Evolutionary conservation across 768 basidiomycete species (phyloP), one percentile per base, ranked within the genome.

Genomic region (Dictyophora rubrovolvata): DNA sequence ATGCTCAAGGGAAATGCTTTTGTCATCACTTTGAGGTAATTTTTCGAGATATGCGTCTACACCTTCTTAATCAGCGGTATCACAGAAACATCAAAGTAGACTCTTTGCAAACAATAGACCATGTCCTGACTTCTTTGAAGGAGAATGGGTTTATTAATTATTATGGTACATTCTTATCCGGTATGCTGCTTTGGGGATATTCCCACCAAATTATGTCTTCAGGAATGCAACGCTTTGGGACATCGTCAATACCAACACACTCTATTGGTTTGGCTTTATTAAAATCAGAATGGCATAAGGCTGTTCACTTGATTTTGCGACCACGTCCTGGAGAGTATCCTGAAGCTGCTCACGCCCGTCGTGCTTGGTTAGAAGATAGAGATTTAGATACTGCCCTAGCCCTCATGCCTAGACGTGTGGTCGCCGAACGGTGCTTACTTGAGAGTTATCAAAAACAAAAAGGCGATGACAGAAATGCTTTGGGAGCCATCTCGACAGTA

Each of bases 151-250:
- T 98, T 72, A 91, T 99, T 69, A 99, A 99, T 69, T 99, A 97
- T 68, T 99, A 96, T 68, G 94, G 93, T 90, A 71, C 59, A 66
- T 48, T 48, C 33, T 59, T 18, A 7, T 2, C 9, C 35, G 21
- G 47, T 42, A 42, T 12, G 10, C 11, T 16, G 17, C 51, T 53
- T 22, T 34, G 2, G 10, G 5, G 23, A 22, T 22, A 23, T n/a
- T 55, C 11, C 11, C 16, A 21, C 14, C 6, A 28, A 12, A 7
- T 17, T 47, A 21, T 56, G n/a, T 4, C 48, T 18, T 59, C 58
- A 89, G 93, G 95, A 49, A 98, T 99, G 95, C 96, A 99, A 67
- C 87, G 96, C 11, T 99, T 99, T 72, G 96, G 96, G 52, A 98
- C 94, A 1, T 93, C 96, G 16, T 86, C 92, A 34, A 85, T 98